Percentiles rank a stretch among this genome's conserved stretches.
Conservation (phyloP, 805 yeast genomes). For the Spathaspora girioi region DNA sequence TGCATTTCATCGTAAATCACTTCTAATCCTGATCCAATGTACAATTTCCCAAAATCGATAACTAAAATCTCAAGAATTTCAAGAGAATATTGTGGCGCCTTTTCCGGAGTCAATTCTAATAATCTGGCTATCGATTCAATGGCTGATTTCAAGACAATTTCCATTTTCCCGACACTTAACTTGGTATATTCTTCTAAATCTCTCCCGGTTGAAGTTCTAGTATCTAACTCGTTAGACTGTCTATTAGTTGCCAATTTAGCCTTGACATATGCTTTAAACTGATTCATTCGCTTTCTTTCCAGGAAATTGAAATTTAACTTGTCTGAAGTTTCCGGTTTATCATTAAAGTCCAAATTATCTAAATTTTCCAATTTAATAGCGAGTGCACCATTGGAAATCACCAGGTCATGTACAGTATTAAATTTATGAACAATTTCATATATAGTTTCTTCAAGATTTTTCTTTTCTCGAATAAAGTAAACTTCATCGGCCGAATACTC, state of each 20-base stretch:
- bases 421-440: slow-evolving; percentile 44
- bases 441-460: slow-evolving; percentile 55
- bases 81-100: slow-evolving; percentile 56
- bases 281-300: slow-evolving; percentile 46
- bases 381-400: slow-evolving; percentile 31
- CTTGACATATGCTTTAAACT: slow-evolving; percentile 52
- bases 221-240: slow-evolving; percentile 16
- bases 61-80: slow-evolving; percentile 67
- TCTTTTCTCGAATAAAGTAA: slow-evolving; percentile 71
- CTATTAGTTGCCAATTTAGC: slow-evolving; percentile 31
- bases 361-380: slow-evolving; percentile 29
- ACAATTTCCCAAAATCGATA: slow-evolving; percentile 67
- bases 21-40: slow-evolving; percentile 73
- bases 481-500: slow-evolving; percentile 62
- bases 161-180: slow-evolving; percentile 48
- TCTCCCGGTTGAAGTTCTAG: background rate
- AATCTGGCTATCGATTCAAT: slow-evolving; percentile 78
- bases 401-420: slow-evolving; percentile 33
- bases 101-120: slow-evolving; percentile 65
- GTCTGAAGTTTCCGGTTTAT: slow-evolving; percentile 14
- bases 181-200: slow-evolving; percentile 21
- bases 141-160: slow-evolving; percentile 60
- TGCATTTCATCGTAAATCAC: slow-evolving; percentile 51
- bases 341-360: slow-evolving; percentile 25
- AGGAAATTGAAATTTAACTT: slow-evolving; percentile 27